Evolutionary conservation across 257 asterid genomes (phyloP).

Genomic region (Rehmannia glutinosa): DNA sequence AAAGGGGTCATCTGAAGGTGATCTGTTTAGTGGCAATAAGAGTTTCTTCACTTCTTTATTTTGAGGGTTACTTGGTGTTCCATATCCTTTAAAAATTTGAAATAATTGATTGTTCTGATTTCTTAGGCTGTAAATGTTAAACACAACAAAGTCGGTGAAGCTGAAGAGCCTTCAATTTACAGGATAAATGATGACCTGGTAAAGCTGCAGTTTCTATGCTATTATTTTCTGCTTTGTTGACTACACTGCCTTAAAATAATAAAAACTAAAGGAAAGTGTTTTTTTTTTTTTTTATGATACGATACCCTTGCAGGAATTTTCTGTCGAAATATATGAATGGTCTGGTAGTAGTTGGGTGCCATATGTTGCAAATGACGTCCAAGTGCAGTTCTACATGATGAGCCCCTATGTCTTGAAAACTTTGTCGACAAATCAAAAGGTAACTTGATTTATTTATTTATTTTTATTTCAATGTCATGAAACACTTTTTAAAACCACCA

Average conservation of each 20-base stretch:
- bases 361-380: conserved; percentile 72
- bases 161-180: conserved; percentile 70
- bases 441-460: conserved; percentile 16
- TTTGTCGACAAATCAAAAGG: conserved; percentile 73
- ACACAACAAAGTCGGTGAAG: conserved; percentile 72
- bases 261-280: not conserved
- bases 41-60: not conserved
- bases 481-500: not conserved
- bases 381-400: conserved; percentile 92
- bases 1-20: conserved; percentile 87
- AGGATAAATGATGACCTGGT: conserved; percentile 83
- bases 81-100: not conserved
- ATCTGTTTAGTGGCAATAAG: not conserved
- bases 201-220: conserved; percentile 10
- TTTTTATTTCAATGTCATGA: too few species aligned
- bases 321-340: conserved; percentile 76
- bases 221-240: not conserved
- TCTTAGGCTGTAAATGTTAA: conserved; percentile 63
- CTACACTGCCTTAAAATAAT: not conserved
- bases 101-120: conserved; percentile 6
- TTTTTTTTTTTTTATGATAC: not conserved
- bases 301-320: conserved; percentile 50
- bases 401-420: conserved; percentile 88
- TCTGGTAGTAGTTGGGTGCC: conserved; percentile 80
- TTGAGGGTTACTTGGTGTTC: conserved; percentile 2